Percentiles rank a stretch among this genome's conserved stretches.
These are phyloP conservation scores for Saturnispora quitensis DNA, from an alignment of 805 yeast species.

Conservation along the genomic window DNA sequence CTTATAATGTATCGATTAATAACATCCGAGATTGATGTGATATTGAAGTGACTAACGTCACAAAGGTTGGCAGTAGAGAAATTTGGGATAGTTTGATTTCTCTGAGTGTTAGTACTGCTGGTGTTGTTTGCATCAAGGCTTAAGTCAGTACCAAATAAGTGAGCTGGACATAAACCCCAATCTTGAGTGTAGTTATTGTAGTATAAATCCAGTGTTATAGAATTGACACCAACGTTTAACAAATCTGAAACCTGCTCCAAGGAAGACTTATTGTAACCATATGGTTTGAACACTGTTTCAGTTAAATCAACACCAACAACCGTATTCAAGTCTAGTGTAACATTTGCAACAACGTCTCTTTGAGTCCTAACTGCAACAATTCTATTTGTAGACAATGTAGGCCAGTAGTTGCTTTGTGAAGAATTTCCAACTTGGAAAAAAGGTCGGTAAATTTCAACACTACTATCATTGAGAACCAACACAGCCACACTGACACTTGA, in stretches of 20 bases:
- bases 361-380: constrained; percentile 36
- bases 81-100: constrained; percentile 17
- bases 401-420: constrained; percentile 22
- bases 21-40: constrained; percentile 19
- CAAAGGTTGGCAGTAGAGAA: constrained; percentile 7
- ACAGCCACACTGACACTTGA: not conserved
- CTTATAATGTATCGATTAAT: constrained; percentile 28
- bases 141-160: not conserved
- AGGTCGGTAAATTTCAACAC: not conserved
- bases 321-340: constrained; percentile 32
- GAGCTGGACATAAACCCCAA: constrained; percentile 51
- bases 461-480: not conserved
- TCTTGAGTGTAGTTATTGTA: constrained; percentile 37
- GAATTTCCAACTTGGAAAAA: not conserved
- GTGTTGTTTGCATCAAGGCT: not conserved
- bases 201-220: constrained; percentile 45
- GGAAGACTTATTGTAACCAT: constrained; percentile 27
- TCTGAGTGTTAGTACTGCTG: constrained; percentile 17
- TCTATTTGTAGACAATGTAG: constrained; percentile 21
- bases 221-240: constrained; percentile 37
- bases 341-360: constrained; percentile 35
- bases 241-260: constrained; percentile 24
- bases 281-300: constrained; percentile 23
- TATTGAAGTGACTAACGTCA: constrained; percentile 15
- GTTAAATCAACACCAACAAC: constrained; percentile 33